Evolutionary conservation across 495 filamentous ascomycete genomes (phyloP).

Genomic region (Entonaema liquescens): DNA sequence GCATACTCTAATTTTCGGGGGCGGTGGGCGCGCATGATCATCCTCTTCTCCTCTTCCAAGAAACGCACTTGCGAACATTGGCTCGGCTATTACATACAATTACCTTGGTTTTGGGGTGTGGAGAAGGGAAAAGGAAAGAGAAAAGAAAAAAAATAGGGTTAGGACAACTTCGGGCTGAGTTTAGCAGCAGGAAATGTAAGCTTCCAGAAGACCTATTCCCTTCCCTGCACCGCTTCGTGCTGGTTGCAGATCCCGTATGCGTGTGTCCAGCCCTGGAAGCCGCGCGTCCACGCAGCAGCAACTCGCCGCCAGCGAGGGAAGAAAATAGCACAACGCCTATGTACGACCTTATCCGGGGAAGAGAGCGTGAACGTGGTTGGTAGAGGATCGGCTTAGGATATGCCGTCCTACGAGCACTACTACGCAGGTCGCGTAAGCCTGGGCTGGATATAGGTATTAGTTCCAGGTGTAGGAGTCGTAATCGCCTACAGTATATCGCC

Average conservation of each 20-base stretch:
- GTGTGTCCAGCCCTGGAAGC: slow-evolving; percentile 19
- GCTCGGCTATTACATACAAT: slow-evolving; percentile 12
- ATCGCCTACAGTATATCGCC: not conserved
- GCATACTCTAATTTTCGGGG: not conserved
- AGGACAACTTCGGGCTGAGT: slow-evolving; percentile 18
- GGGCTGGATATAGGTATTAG: not conserved
- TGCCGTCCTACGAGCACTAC: slow-evolving; percentile 21
- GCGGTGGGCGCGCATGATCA: slow-evolving; percentile 14
- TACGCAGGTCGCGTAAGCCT: slow-evolving; percentile 26
- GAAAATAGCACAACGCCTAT: not conserved
- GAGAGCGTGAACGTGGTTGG: slow-evolving; percentile 10
- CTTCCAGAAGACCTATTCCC: slow-evolving; percentile 16
- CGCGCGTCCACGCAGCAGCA: slow-evolving; percentile 35
- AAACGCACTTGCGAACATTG: slow-evolving; percentile 13
- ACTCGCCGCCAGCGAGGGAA: not conserved
- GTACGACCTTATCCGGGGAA: slow-evolving; percentile 30
- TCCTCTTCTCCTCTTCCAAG: not conserved
- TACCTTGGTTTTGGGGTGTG: too few relatives aligned
- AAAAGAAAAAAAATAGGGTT: slow-evolving; percentile 25
- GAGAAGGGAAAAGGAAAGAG: not conserved
- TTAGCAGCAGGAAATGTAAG: slow-evolving; percentile 14
- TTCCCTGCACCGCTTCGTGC: not conserved
- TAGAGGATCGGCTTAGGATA: slow-evolving; percentile 19
- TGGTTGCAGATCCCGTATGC: slow-evolving; percentile 2
- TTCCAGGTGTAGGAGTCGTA: slow-evolving; percentile 12